Base-by-base conservation (phyloP, 2,329 filamentous ascomycete genomes). In the Bimuria novae-zelandiae region DNA sequence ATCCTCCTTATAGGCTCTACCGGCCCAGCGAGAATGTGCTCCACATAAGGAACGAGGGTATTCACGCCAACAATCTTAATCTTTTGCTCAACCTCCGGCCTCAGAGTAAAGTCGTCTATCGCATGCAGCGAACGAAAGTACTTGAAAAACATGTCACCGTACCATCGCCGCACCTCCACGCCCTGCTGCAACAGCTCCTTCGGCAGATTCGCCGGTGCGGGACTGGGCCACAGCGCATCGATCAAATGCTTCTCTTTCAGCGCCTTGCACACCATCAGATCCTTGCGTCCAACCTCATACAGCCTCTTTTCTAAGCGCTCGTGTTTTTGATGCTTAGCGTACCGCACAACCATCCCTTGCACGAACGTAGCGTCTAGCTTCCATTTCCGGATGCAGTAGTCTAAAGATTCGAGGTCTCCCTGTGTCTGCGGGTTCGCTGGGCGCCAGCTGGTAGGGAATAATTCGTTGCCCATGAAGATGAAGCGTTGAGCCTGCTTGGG, bases 201-300 rank as follows among this genome's bases (percentile, higher is more conserved):
- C 4, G 62, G 46, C 2, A 69, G 50, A 22, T 61, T 65, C 3
- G 61, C 57, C 1, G 67, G 68, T 11, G 68, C 68, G 0, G 68
- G 68, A 27, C 62, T 65, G 1, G 71, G 71, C 71, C 71, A 74
- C 3, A 74, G 41, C 5, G 61, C 60, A 52, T 74, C 69, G 16
- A 74, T 69, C 5, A 74, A 42, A 54, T 71, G 68, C 42, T 74
- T 74, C 58, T 74, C 71, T 33, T 72, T 73, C 46, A 73, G 48
- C n/a, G 65, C 65, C 45, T 74, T 74, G 12, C 70, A 57, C 2
- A 74, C 67, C 65, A 74, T 71, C 17, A 74, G 52, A 48, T 74
- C 71, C 19, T 70, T 49, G 19, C 71, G 60, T 2, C 61, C 62
- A 35, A 59, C 62, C 48, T 74, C 71, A 45, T 62, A 72, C 7